Conservation (phyloP, 1,139 yeast species). For the Meyerozyma smithsonii region DNA sequence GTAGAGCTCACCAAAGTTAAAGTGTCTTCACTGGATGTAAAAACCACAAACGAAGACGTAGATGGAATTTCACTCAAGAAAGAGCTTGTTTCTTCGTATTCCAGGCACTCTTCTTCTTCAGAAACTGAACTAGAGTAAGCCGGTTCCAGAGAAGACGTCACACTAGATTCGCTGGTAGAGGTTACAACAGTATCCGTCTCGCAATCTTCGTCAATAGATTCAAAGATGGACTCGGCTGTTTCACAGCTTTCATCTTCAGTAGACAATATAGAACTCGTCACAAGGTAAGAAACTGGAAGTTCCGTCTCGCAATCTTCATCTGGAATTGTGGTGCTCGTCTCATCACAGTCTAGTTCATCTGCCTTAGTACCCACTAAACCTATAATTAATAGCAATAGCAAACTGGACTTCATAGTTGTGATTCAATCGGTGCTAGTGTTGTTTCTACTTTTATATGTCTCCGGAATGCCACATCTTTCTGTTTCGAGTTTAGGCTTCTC, state of each 20-base stretch:
- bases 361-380: background rate
- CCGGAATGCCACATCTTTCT: background rate
- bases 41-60: no score
- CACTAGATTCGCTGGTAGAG: background rate
- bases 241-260: background rate
- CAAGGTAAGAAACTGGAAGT: background rate
- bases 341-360: background rate
- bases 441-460: no score
- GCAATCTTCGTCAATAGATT: background rate
- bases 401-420: background rate
- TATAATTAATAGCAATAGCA: background rate
- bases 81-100: no score
- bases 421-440: no score
- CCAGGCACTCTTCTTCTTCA: no score
- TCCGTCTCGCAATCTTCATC: background rate
- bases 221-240: background rate
- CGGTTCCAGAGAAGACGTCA: no score
- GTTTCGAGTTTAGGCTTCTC: background rate
- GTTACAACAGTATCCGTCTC: background rate
- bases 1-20: no score
- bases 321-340: background rate
- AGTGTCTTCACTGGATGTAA: no score
- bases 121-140: no score
- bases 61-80: no score
- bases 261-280: no score